Base-by-base conservation (phyloP, 768 basidiomycete genomes). In the Russula abietina region DNA sequence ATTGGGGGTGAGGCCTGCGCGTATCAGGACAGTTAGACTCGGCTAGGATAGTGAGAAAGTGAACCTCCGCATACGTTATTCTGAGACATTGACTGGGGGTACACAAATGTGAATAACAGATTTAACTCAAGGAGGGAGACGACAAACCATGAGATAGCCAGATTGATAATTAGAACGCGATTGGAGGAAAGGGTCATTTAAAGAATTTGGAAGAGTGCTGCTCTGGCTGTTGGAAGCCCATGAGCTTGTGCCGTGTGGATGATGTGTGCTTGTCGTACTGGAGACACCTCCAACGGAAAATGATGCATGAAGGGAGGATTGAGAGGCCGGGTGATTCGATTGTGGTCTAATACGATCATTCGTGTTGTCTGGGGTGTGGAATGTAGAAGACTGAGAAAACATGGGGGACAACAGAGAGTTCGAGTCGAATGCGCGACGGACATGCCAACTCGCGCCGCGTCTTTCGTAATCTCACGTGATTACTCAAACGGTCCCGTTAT, bases 131-230 rank as follows among this genome's bases (percentile, higher is more conserved):
- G 28, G 43, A 53, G 22, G 32, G 16, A 28, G 33, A 52, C 41
- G 14, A 57, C 84, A 61, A 53, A 90, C 89, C 85, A 92, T 82
- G 57, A 92, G 78, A 72, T 91, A 92, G 4, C 89, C 89, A 39
- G 87, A 79, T 69, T 91, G 89, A 71, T 91, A 91, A 68, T 88
- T 87, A 59, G 85, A 83, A 66, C 88, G 79, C 3, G 87, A 84
- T 72, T 88, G 87, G 10, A 85, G 81, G 56, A 91, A 79, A 16
- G 83, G 79, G 67, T 89, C 88, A n/a, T 79, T 78, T 61, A 88
- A 79, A 26, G 83, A 79, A n/a, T 78, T 72, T 4, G 79, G 73
- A 22, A 84, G 76, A 11, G 78, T 71, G 41, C 75, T 69, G 1
- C 72, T 68, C 26, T 82, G 75, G 66, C 79, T 81, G 0, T 79